phyloP scores from a whole-genome alignment of 495 filamentous ascomycete genomes.

The Aspergillus campestris region DNA sequence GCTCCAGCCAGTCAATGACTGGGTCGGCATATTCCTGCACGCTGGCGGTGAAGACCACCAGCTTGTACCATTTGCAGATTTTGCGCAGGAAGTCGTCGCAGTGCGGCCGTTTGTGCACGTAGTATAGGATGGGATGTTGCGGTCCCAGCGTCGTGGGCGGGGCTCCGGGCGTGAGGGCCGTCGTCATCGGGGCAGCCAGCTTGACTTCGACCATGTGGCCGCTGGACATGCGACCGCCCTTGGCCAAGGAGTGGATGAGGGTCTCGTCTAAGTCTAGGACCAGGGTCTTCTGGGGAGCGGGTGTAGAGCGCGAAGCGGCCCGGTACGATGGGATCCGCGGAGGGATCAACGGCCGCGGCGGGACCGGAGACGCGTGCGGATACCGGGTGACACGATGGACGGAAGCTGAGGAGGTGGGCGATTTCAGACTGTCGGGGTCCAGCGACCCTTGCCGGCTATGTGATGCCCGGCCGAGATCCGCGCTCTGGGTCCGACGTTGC shows the following conservation, averaged over 20 bases:
- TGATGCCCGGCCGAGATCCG: conserved; percentile 24
- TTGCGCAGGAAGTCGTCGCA: conserved; percentile 96
- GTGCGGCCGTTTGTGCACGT: conserved; percentile 94
- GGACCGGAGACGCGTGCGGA: conserved; percentile 68
- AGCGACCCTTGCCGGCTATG: conserved; percentile 26
- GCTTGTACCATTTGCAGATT: conserved; percentile 95
- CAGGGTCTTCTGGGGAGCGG: conserved; percentile 70
- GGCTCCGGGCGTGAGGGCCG: conserved; percentile 52
- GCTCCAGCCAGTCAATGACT: conserved; percentile 97
- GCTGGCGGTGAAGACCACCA: conserved; percentile 94
- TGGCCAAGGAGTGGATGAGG: conserved; percentile 92
- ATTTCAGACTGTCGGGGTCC: conserved; percentile 55
- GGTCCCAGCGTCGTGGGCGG: conserved; percentile 59
- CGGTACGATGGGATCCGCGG: conserved; percentile 76
- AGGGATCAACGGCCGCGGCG: conserved; percentile 83
- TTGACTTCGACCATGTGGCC: conserved; percentile 99
- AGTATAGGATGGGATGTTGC: conserved; percentile 95
- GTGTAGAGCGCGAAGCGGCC: conserved; percentile 35
- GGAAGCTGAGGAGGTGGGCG: conserved; percentile 71
- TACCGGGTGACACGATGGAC: conserved; percentile 70
- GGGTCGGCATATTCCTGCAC: conserved; percentile 99
- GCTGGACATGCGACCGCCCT: conserved; percentile 89
- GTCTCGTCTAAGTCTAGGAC: conserved; percentile 97
- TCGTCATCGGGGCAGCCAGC: conserved; percentile 55
- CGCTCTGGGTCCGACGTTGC: conserved; percentile 31